Evolutionary conservation across 331 rosid species (phyloP).

Genomic region (Stylosanthes scabra): DNA sequence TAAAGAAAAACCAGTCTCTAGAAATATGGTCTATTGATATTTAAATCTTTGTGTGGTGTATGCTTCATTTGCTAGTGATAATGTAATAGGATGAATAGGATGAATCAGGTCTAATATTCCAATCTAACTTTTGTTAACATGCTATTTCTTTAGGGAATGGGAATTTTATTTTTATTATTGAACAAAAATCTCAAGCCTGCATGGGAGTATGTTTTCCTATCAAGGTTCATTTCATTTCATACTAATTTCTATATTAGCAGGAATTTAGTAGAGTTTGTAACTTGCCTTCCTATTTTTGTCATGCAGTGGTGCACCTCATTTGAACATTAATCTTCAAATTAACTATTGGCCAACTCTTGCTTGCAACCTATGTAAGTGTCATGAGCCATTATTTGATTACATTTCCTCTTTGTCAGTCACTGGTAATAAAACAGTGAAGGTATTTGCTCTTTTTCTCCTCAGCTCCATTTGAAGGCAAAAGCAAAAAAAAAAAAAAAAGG

Average conservation of each 20-base stretch:
- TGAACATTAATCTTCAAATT: conserved; percentile 94
- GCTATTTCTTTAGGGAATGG: too few relatives aligned
- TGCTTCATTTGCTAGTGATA: too few relatives aligned
- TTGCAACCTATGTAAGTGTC: conserved; percentile 91
- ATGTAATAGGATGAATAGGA: too few relatives aligned
- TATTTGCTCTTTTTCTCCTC: conserved; percentile 44
- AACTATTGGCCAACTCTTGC: conserved; percentile 97
- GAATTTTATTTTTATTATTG: too few relatives aligned
- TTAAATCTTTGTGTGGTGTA: too few relatives aligned
- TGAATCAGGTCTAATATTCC: too few relatives aligned
- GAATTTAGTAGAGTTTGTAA: too few relatives aligned
- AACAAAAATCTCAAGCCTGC: conserved; percentile 78
- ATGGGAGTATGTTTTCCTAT: conserved; percentile 83
- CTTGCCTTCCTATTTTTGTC: conserved; percentile 19
- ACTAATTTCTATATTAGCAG: too few relatives aligned
- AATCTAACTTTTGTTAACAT: too few relatives aligned
- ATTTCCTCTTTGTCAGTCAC: conserved; percentile 65
- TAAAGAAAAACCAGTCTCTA: too few relatives aligned
- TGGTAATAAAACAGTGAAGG: conserved; percentile 91
- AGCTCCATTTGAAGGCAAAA: neutral
- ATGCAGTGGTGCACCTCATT: conserved; percentile 91
- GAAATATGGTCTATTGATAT: too few relatives aligned
- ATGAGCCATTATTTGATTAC: conserved; percentile 86
- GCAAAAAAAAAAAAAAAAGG: too few relatives aligned
- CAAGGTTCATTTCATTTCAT: conserved; percentile 16